Percentiles rank a stretch among this genome's conserved stretches.
These are phyloP conservation scores for Cystobasidium onofrii DNA, from an alignment of 768 basidiomycete species.

Conservation along the genomic window DNA sequence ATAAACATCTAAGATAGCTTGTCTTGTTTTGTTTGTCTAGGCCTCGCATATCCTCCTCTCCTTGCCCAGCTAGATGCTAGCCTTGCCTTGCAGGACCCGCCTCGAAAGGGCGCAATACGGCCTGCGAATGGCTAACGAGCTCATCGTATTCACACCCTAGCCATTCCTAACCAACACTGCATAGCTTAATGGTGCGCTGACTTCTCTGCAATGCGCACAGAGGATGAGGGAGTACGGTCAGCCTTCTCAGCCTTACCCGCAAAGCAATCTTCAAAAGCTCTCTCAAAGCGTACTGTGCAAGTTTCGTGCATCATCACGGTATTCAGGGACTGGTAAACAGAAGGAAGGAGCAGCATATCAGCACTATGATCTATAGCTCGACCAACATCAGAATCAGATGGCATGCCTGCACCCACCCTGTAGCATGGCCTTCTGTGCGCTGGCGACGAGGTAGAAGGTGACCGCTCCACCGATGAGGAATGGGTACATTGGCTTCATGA, in stretches of 20 bases:
- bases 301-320: conserved; percentile 17
- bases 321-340: conserved; percentile 17
- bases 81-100: background rate
- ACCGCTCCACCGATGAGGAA: conserved; percentile 41
- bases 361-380: background rate
- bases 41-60: background rate
- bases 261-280: background rate
- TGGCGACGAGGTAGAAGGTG: conserved; percentile 39
- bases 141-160: too few relatives aligned
- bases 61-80: background rate
- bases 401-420: conserved; percentile 26
- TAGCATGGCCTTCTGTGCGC: conserved; percentile 37
- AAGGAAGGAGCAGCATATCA: background rate
- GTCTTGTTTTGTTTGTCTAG: background rate
- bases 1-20: background rate
- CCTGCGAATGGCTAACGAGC: too few relatives aligned
- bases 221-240: background rate
- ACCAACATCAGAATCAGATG: background rate
- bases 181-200: background rate
- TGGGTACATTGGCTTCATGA: conserved; percentile 36
- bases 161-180: background rate
- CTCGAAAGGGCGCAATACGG: too few relatives aligned
- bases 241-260: background rate
- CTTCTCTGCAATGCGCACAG: background rate
- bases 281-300: conserved; percentile 12